Base-by-base conservation (phyloP, 805 yeast genomes). In the Hermanozyma aechmeae region DNA sequence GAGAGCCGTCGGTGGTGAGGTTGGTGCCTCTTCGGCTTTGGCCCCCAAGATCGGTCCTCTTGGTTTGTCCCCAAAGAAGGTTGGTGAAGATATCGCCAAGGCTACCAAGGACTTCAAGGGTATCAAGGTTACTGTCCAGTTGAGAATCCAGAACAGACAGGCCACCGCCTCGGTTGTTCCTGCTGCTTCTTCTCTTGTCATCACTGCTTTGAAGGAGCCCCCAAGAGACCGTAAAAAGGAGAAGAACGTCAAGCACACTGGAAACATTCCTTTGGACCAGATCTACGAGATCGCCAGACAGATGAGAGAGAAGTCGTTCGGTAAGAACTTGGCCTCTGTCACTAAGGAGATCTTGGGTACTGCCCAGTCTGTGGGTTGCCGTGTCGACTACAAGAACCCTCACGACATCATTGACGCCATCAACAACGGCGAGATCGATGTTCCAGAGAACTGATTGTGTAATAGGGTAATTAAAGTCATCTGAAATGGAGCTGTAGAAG, bases 141-240 rank as follows among this genome's bases (percentile, higher is more conserved):
- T 92, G 69, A 92, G 79, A 69, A 87, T 92, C 63, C 98, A 92
- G 77, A 92, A 92, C 94, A 87, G 98, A 81, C 98, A 92, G 76
- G 98, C 98, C 58, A 73, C 79, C 52, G 95, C 93, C 53, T 85
- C 96, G 41, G 97, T 92, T 67, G 98, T 92, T 42, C 98, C 98
- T 72, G 79, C 97, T 66, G 98, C 98, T 54, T 89, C 97, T 37
- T 86, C 98, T 52, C 79, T 92, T 58, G 96, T 92, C 65, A 92
- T 92, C 71, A 85, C 96, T 65, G 98, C 98, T 53, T 78, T 92
- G 64, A 92, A 92, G 79, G 98, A 92, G 78, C 86, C 98, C 53
- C 96, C 96, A 64, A 89, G 98, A 83, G 98, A 92, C 80, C 81
- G 96, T 77, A 92, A 92, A 93, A 92, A 92, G 94, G 97, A 92